Evolutionary conservation across 768 basidiomycete species (phyloP).

Genomic region (Amanita pseudoporphyria): DNA sequence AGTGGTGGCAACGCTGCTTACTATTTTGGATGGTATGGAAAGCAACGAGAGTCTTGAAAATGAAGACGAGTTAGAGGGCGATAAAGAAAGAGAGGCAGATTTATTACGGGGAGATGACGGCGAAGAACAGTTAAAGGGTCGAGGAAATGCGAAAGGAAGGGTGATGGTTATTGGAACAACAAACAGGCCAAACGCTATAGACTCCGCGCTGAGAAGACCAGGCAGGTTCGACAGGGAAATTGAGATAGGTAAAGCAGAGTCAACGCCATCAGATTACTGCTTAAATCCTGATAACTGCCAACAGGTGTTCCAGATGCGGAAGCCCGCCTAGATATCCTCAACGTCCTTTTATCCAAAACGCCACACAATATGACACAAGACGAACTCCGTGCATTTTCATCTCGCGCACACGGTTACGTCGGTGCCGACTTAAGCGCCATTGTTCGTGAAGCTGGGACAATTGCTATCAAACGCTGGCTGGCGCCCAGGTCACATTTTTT

Average conservation of each 20-base stretch:
- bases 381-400: conserved; percentile 59
- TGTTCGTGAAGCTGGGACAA: conserved; percentile 86
- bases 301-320: conserved; percentile 82
- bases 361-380: conserved; percentile 59
- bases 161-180: conserved; percentile 97
- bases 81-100: neutral
- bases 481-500: conserved; percentile 7
- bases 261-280: neutral
- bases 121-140: neutral
- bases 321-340: conserved; percentile 77
- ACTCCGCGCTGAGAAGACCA: conserved; percentile 83
- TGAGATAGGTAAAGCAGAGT: conserved; percentile 63
- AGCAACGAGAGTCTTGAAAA: conserved; percentile 21
- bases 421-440: conserved; percentile 93
- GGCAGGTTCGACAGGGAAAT: conserved; percentile 93
- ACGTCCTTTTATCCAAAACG: conserved; percentile 73
- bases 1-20: conserved; percentile 91
- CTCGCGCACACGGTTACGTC: conserved; percentile 89
- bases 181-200: conserved; percentile 91
- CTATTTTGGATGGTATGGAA: conserved; percentile 88
- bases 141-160: conserved; percentile 34
- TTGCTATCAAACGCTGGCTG: conserved; percentile 82
- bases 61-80: conserved; percentile 4
- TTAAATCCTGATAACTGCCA: neutral
- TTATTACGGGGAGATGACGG: neutral